Base-by-base conservation (phyloP, 2,329 filamentous ascomycete species). In the Dendryphion nanum region DNA sequence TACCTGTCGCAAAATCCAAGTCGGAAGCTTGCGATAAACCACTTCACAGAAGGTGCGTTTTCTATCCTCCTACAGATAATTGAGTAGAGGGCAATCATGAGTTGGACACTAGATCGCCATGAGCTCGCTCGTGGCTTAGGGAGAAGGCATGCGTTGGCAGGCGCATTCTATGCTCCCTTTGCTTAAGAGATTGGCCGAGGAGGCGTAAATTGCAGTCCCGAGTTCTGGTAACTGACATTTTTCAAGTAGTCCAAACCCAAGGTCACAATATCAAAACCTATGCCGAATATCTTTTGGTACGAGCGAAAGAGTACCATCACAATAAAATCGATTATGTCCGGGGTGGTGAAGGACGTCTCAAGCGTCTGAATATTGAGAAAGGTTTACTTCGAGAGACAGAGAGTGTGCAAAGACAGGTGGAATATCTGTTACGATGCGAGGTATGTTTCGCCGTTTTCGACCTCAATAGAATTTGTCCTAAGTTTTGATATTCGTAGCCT, bases 211-310 rank as follows among this genome's bases (percentile, higher is more conserved):
- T 26, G 8, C n/a, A 26, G 23, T 26, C n/a, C 7, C n/a, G 23
- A 8, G 8, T 26, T 26, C 8, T n/a, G 23, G 23, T n/a, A 8
- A n/a, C 7, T 26, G 8, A 8, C 23, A 26, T 26, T 8, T 26
- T 26, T 8, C 23, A 15, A 10, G 29, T 65, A 94, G 91, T 89
- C 37, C 93, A 97, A 74, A 89, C 86, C 4, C 93, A 98, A 66
- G 93, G 93, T 42, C 82, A 86, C 42, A 98, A 97, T 63, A 97
- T 98, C 60, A 81, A 89, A 46, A 83, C 89, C 57, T 98, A 98
- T 68, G 82, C 88, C 20, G 82, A 85, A 47, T 98, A 98, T 64
- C 78, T 98, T 34, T 76, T 83, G 37, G 82, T 91, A 61, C 82
- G 93, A 62, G 85, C 89, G 41, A 81, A 82, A 57, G 86, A 89